Base-by-base conservation (phyloP, 106 monocot species). In the Platanthera zijinensis region DNA sequence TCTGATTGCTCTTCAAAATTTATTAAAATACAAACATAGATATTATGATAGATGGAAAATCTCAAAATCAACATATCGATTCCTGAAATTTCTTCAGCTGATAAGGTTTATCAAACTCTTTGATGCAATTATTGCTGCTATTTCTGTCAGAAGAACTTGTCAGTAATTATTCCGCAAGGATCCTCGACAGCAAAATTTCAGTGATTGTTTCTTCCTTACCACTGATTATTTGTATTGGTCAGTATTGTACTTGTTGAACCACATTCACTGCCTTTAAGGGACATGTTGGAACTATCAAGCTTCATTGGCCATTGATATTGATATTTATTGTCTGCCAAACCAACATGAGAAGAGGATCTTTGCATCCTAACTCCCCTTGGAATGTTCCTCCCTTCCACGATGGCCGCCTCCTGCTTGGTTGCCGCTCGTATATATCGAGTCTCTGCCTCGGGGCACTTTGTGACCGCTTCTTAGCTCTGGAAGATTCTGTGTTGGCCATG, bases 401-500 rank as follows among this genome's bases (percentile, higher is more conserved):
- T 17, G 74, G 73, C 54, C 84, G 78, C 69, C 80, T 73, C 69
- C 63, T 86, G 48, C 84, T 88, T 9, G 84, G 67, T 71, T 81
- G 83, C 75, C n/a, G 73, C 51, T 92, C 89, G 39, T 71, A 78
- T 14, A 79, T 22, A 61, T 87, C 83, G 7, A 72, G 80, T 61
- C 92, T 72, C 69, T 86, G 90, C 72, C 78, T 84, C 13, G 94
- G 90, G 30, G 88, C 85, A 59, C 94, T 90, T 53, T 90, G 90
- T 5, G 94, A 86, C 22, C 93, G 52, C 10, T 59, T 78, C 78
- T 89, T 92, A 22, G 84, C 88, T 71, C 80, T 84, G 6, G 87
- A 93, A 12, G 92, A 93, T 70, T 90, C 82, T 48, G 92, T 93
- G 51, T 93, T 87, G 8, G 92, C 87, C 92, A 93, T 93, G 84